These are phyloP conservation scores for Dactylellina cionopaga DNA, from an alignment of 2,329 filamentous ascomycete genomes.

Conservation along the genomic window DNA sequence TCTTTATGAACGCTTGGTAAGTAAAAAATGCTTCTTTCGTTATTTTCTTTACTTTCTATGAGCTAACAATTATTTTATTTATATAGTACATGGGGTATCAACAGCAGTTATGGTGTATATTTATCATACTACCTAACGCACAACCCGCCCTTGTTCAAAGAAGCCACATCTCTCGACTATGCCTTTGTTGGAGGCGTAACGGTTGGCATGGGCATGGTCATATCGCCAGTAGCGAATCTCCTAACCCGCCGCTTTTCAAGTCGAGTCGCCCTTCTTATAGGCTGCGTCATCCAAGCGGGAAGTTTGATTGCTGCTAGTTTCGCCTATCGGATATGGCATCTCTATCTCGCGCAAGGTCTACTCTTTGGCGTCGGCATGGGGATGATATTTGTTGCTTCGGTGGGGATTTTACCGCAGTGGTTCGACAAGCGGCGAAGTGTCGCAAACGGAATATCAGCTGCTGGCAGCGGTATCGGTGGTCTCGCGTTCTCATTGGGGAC, in stretches of 20 bases:
- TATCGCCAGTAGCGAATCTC: conserved; percentile 74
- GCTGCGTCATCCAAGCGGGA: conserved; percentile 71
- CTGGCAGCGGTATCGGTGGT: conserved; percentile 80
- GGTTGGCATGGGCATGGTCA: conserved; percentile 63
- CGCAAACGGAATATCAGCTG: conserved; percentile 74
- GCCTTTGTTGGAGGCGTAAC: conserved; percentile 78
- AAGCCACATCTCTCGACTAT: conserved; percentile 73
- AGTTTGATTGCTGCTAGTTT: conserved; percentile 78
- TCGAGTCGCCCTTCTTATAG: conserved; percentile 71
- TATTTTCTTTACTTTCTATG: neutral
- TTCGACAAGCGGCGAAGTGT: conserved; percentile 75
- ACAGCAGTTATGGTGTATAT: conserved; percentile 74
- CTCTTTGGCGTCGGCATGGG: conserved; percentile 83
- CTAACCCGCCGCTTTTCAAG: conserved; percentile 72
- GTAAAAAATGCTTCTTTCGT: neutral
- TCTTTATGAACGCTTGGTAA: conserved; percentile 51
- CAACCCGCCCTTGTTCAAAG: conserved; percentile 67
- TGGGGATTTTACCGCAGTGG: conserved; percentile 77
- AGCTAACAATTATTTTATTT: conserved; percentile 47
- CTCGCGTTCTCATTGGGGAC: conserved; percentile 74
- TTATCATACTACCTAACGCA: conserved; percentile 78
- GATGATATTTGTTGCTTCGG: conserved; percentile 76
- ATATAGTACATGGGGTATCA: conserved; percentile 63
- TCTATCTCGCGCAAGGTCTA: conserved; percentile 78
- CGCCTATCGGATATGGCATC: conserved; percentile 75